Conservation (phyloP, 768 basidiomycete genomes). For the Mycena pura region DNA sequence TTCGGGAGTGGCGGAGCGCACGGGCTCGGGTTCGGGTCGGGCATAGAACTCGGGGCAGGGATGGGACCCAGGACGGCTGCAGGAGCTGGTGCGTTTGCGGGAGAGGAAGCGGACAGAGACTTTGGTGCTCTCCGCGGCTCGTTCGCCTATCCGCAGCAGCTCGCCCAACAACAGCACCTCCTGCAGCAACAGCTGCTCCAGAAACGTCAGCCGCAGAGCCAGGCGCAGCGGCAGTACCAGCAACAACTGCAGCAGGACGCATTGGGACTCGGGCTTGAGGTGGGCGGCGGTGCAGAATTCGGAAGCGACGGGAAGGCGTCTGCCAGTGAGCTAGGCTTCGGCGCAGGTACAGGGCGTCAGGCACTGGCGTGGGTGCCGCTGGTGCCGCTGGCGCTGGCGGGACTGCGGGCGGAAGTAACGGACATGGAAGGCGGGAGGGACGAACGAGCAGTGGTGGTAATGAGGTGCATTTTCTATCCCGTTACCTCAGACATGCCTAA, state of each 20-base stretch:
- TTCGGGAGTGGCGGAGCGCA: too few relatives aligned
- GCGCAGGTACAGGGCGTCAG: neutral
- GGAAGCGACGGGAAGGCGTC: slow-evolving; percentile 6
- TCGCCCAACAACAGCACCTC: slow-evolving; percentile 18
- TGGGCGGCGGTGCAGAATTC: too few relatives aligned
- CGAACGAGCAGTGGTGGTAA: slow-evolving; percentile 35
- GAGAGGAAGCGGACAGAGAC: neutral
- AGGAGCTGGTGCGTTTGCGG: neutral
- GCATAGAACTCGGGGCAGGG: neutral
- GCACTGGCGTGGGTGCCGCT: neutral
- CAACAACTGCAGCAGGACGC: slow-evolving; percentile 4
- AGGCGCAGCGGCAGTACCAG: slow-evolving; percentile 1
- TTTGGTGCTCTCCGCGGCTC: neutral
- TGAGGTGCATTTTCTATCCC: slow-evolving; percentile 53
- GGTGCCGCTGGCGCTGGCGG: neutral
- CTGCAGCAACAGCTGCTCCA: neutral
- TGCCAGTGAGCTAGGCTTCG: neutral
- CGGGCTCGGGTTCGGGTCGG: neutral
- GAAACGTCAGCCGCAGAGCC: slow-evolving; percentile 1
- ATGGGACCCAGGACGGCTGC: neutral
- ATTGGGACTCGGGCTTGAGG: slow-evolving; percentile 7
- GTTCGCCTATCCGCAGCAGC: slow-evolving; percentile 30
- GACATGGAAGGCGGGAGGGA: slow-evolving; percentile 15
- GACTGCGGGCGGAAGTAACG: neutral
- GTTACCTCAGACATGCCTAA: neutral